A percentile compares a stretch with the other conserved stretches of the same genome.
Conservation (phyloP, 208 protist genomes). For the Leishmania martiniquensis region DNA sequence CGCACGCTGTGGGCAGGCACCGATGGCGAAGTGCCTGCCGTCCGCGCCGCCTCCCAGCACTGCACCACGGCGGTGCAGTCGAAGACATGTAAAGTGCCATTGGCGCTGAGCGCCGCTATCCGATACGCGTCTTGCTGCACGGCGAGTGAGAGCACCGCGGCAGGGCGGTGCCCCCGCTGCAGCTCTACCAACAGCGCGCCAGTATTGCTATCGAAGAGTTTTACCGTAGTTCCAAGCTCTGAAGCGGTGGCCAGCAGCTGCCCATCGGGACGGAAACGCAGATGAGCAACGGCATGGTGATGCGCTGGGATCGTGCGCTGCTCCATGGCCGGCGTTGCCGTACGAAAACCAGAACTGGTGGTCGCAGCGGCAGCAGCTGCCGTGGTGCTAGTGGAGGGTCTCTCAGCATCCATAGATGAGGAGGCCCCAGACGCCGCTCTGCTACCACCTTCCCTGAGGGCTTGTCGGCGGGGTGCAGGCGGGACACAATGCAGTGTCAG, state of each 20-base stretch:
- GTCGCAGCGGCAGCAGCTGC: not conserved
- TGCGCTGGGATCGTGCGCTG: constrained; percentile 39
- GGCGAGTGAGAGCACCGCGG: constrained; percentile 51
- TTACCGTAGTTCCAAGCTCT: constrained; percentile 61
- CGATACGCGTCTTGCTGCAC: constrained; percentile 38
- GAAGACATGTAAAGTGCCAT: constrained; percentile 73
- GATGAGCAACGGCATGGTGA: constrained; percentile 39
- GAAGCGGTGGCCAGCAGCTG: constrained; percentile 61
- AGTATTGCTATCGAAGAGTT: constrained; percentile 52
- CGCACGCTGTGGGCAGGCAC: not conserved
- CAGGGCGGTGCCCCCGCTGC: constrained; percentile 44
- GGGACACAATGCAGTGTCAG: constrained; percentile 16
- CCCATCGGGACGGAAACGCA: constrained; percentile 38
- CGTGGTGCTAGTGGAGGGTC: not conserved
- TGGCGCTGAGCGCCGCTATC: constrained; percentile 56
- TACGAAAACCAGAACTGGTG: not conserved
- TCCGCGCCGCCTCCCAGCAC: constrained; percentile 17
- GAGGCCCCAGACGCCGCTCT: not conserved
- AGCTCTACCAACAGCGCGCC: constrained; percentile 46
- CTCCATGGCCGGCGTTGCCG: constrained; percentile 2
- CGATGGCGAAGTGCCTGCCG: not conserved
- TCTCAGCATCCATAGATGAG: not conserved
- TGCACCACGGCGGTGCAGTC: constrained; percentile 28
- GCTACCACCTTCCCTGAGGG: not conserved
- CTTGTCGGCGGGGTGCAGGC: not conserved